Percentiles rank a stretch among this genome's conserved stretches.
These are phyloP conservation scores for barrel medic (Medicago truncatula) DNA, from an alignment of 306 rosid species.

Conservation along the genomic window MtrunA17r5.0-ANR NC_053043.1:19502001-19502500, in stretches of 20 bases:
- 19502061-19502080: too few species aligned
- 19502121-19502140: too few species aligned
- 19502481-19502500: neutral
- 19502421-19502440: neutral
- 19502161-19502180: too few species aligned
- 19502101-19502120: too few species aligned
- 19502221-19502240: neutral
- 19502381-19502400: conserved; percentile 36
- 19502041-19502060: too few species aligned
- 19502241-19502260: neutral
- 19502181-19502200: neutral
- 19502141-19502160: too few species aligned
- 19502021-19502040: too few species aligned
- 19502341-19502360: neutral
- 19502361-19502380: conserved; percentile 21
- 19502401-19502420: conserved; percentile 36
- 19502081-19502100: too few species aligned
- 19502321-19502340: too few species aligned
- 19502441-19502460: neutral
- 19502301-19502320: conserved; percentile 34
- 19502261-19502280: conserved; percentile 45
- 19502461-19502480: neutral
- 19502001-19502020: too few species aligned
- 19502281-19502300: conserved; percentile 45
- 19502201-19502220: neutral